Evolutionary conservation across 352 stramenopile genomes (phyloP), one percentile per base, ranked within the genome.

Genomic region (Pythium pectinolyticum): DNA sequence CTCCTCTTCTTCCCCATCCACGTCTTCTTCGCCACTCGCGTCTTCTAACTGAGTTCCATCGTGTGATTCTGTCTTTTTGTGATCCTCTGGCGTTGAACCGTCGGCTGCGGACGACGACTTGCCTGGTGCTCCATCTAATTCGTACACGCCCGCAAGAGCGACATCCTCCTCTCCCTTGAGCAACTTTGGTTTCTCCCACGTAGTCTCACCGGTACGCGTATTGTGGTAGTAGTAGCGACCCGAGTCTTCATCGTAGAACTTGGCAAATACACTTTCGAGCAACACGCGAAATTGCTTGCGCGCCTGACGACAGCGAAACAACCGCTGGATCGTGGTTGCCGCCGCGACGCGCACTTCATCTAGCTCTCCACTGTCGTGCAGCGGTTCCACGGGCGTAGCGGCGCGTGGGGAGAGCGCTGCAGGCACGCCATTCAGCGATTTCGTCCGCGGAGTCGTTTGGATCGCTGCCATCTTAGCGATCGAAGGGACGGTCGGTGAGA

Each of bases 211-310:
- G 27, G 82, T 89, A 17, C 72, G 72, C 40, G 76, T 84, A 60
- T 91, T 88, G 67, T 88, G 57, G 63, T 94, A 94, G 64, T 92
- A 91, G 57, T 78, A 84, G 4, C 72, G 51, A 2, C 79, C 82
- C 28, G 80, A 88, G 24, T 84, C 73, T 25, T 80, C 65, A 45
- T 93, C 84, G 63, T 87, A 90, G 58, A 82, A 91, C 58, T 86
- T 87, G 39, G 86, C 74, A 46, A 89, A 84, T 1, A 93, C 77
- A 1, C 70, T 77, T 17, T 72, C 63, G 15, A 93, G 71, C 57
- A 90, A 66, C 43, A 56, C 52, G 3, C 68, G 67, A 45, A 90
- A 52, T 24, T 69, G 71, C 50, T 73, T 43, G 5, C 76, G 66
- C 10, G 84, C 84, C 14, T 77, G 62, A 10, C 77, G 82, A 56